Base-by-base conservation (phyloP, 2,329 filamentous ascomycete species). In the Juglanconis sp. region DNA sequence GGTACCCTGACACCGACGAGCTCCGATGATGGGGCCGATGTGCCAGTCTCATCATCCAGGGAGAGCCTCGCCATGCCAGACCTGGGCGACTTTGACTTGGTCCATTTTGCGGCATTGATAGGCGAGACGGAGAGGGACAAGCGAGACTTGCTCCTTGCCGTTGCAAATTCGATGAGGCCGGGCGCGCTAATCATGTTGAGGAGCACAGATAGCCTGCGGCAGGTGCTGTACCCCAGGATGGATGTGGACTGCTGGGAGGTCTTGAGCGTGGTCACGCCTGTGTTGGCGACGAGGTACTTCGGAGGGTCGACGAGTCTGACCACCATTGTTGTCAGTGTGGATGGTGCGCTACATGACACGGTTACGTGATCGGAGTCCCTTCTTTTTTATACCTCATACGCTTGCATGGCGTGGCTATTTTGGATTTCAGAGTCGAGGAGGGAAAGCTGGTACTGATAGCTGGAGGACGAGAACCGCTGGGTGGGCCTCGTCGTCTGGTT, bases 101-200 rank as follows among this genome's bases (percentile, higher is more conserved):
- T 59, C 32, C 56, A 59, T 38, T 59, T 59, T 8, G 56, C 56
- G 3, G 56, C 56, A 3, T 35, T 59, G 34, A 59, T 59, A 17
- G 56, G 56, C 3, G 56, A 59, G 50, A 59, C 56, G 42, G 56
- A 59, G 11, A 48, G n/a, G 35, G 56, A 59, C 42, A 59, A 59
- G 50, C 52, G 50, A 34, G 56, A 59, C 9, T 50, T 59, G 11
- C 42, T 59, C n/a, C 36, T 59, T 5, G 56, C 56, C 11, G 56
- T 59, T 5, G 56, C 56, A 15, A 54, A 40, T 24, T 35, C 50
- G 8, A 53, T 59, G 56, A 59, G 38, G 6, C 50, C 56, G 4
- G 56, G 56, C 3, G 30, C 50, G 11, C 24, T 59, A 9, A 59
- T 59, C 42, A 59, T 59, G 56, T 42, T 59, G 7, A 53, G 56